Evolutionary conservation across 345 rosid genomes (phyloP).

Genomic region (Arabis alpina): DNA sequence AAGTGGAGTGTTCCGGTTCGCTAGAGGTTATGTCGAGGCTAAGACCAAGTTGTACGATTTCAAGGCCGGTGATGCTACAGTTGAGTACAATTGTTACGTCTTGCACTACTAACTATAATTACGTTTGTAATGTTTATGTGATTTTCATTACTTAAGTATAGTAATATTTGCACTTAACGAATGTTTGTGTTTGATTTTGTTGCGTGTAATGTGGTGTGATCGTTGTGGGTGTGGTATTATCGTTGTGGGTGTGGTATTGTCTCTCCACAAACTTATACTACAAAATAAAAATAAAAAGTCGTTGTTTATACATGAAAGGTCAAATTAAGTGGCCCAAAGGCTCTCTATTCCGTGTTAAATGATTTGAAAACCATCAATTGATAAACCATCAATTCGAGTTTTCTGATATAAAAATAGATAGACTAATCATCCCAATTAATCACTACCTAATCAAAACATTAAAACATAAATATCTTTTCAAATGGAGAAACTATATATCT

Average conservation of each 20-base stretch:
- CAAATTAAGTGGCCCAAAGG: conserved; percentile 21
- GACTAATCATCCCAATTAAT: conserved; percentile 16
- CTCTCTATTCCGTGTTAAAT: not conserved
- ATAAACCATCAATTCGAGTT: not conserved
- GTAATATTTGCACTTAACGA: not conserved
- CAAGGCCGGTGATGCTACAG: no score
- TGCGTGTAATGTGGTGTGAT: not conserved
- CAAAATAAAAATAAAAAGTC: conserved; percentile 1
- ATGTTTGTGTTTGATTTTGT: not conserved
- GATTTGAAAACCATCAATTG: not conserved
- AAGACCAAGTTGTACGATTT: no score
- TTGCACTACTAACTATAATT: no score
- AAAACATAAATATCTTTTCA: no score
- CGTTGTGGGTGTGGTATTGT: not conserved
- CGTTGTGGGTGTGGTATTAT: no score
- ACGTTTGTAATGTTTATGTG: not conserved
- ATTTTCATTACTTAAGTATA: conserved; percentile 4
- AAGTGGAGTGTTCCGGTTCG: no score
- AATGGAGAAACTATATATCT: no score
- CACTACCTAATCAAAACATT: conserved; percentile 10
- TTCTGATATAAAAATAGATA: not conserved
- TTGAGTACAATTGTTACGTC: no score
- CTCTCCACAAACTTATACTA: not conserved
- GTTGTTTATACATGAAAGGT: conserved; percentile 19
- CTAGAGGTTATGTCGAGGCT: no score